phyloP scores from a whole-genome alignment of 2,329 filamentous ascomycete genomes.

The Colletotrichum liriopes region DNA sequence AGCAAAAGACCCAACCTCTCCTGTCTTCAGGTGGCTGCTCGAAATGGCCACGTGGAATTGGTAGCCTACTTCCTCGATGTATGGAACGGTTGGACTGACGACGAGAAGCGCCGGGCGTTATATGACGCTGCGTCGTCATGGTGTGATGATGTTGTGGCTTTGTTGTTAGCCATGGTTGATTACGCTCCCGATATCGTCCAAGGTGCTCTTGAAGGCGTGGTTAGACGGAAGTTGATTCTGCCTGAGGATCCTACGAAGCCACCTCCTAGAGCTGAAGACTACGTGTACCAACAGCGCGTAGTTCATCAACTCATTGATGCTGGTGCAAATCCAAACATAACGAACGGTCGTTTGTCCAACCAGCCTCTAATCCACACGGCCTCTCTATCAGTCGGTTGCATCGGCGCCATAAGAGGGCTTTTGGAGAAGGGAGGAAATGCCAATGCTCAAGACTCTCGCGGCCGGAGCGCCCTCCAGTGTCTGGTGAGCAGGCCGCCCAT shows the following conservation, averaged over 20 bases:
- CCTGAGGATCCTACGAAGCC: conserved; percentile 24
- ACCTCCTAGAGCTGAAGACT: conserved; percentile 15
- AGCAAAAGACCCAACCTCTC: conserved; percentile 14
- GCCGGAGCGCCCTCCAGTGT: conserved; percentile 16
- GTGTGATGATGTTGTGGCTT: conserved; percentile 22
- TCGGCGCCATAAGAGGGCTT: conserved; percentile 29
- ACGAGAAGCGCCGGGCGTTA: conserved; percentile 14
- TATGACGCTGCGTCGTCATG: conserved; percentile 19
- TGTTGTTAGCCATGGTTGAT: conserved; percentile 25
- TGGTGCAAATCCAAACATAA: conserved; percentile 25
- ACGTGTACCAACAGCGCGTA: conserved; percentile 26
- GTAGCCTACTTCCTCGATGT: conserved; percentile 14
- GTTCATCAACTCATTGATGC: conserved; percentile 27
- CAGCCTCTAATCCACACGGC: conserved; percentile 21
- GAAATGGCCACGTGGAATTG: conserved; percentile 14
- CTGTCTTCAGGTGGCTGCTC: conserved; percentile 32
- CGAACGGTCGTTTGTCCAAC: conserved; percentile 3
- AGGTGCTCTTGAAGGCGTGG: conserved; percentile 20
- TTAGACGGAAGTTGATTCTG: conserved; percentile 15
- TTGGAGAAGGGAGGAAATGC: conserved; percentile 30
- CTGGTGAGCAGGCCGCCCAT: conserved; percentile 22
- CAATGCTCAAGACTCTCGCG: conserved; percentile 17
- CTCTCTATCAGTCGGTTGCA: conserved; percentile 9
- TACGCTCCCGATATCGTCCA: conserved; percentile 4
- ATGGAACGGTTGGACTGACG: conserved; percentile 18